A percentile compares a stretch with the other conserved stretches of the same genome.
phyloP scores from a whole-genome alignment of 441 rosid species.

The Croton laevigatus region DNA sequence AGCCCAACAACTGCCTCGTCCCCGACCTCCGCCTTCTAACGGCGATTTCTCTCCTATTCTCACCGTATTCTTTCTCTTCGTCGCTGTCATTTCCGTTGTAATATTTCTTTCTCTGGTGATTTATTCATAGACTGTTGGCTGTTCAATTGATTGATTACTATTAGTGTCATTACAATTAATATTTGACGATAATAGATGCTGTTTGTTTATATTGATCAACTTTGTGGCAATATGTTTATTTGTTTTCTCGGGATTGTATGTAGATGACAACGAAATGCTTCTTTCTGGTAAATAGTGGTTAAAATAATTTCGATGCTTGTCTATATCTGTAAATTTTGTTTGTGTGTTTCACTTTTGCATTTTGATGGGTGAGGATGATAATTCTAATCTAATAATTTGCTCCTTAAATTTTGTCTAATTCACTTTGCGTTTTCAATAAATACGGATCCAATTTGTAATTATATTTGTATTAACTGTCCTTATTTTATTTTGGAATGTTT shows the following conservation, averaged over 20 bases:
- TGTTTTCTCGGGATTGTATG: background rate
- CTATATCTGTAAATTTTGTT: too few species aligned
- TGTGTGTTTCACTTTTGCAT: too few species aligned
- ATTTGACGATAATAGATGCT: background rate
- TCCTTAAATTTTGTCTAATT: too few species aligned
- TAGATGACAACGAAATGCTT: background rate
- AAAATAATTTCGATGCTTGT: too few species aligned
- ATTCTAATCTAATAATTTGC: too few species aligned
- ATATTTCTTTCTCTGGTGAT: background rate
- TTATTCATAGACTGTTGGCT: background rate
- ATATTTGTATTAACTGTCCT: background rate
- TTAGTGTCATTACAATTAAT: background rate
- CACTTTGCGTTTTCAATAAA: background rate
- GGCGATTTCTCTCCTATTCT: slow-evolving; percentile 37
- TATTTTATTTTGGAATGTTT: background rate
- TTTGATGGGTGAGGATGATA: too few species aligned
- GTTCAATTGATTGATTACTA: background rate
- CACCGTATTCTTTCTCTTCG: slow-evolving; percentile 40
- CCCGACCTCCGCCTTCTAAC: slow-evolving; percentile 32
- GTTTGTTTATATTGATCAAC: background rate
- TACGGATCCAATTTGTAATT: background rate
- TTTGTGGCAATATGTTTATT: background rate
- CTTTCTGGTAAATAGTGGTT: background rate
- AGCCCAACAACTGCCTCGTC: slow-evolving; percentile 29
- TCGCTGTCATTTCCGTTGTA: slow-evolving; percentile 49